Conservation (phyloP, 2,329 filamentous ascomycete genomes). For the Colletotrichum sublineola region DNA sequence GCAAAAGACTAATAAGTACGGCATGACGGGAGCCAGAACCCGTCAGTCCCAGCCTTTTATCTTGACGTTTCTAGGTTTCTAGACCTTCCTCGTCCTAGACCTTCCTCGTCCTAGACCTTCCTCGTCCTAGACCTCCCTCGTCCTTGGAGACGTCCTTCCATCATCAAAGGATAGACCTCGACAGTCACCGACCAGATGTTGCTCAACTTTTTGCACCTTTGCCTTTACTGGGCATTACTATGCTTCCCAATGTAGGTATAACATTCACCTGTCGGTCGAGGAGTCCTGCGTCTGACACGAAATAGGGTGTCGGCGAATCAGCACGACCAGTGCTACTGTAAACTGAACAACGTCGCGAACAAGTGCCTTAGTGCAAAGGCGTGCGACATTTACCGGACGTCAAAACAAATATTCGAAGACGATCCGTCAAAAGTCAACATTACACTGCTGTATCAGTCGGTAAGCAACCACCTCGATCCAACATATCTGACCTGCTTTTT, state of each 20-base stretch:
- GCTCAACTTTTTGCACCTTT: background rate
- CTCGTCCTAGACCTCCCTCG: too few relatives aligned
- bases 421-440: background rate
- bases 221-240: constrained; percentile 4
- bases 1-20: too few relatives aligned
- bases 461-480: background rate
- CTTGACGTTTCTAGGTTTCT: too few relatives aligned
- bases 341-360: background rate
- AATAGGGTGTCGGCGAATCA: constrained; percentile 11
- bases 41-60: too few relatives aligned
- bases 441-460: constrained; percentile 8
- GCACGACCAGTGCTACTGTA: constrained; percentile 21
- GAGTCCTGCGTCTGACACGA: background rate
- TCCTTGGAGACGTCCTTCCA: too few relatives aligned
- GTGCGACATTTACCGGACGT: constrained; percentile 15
- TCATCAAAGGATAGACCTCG: too few relatives aligned
- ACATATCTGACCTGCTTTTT: background rate
- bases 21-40: too few relatives aligned
- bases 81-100: too few relatives aligned
- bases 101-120: too few relatives aligned
- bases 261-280: rapidly evolving
- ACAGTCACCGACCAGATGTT: background rate
- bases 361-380: constrained; percentile 16
- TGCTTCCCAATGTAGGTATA: constrained; percentile 15
- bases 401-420: constrained; percentile 10